Conservation (phyloP, 192 early-diverging fungal species). For the Diversispora eburnea region DNA sequence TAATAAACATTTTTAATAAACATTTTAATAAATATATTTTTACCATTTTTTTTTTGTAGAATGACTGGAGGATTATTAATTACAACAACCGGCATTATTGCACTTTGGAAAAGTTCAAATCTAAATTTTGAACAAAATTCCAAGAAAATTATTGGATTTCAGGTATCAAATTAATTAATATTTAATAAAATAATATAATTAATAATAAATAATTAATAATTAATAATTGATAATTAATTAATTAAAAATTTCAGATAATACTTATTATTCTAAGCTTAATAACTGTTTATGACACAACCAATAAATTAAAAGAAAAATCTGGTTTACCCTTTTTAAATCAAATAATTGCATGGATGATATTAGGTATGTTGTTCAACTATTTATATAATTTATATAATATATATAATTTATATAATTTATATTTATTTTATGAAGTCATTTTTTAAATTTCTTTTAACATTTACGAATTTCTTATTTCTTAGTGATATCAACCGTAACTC, state of each 20-base stretch:
- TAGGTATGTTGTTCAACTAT: slow-evolving; percentile 44
- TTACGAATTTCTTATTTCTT: too few relatives aligned
- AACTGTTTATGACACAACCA: slow-evolving; percentile 61
- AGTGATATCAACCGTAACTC: slow-evolving; percentile 45
- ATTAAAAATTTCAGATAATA: slow-evolving; percentile 34
- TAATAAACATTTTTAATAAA: background rate
- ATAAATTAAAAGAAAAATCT: slow-evolving; percentile 50
- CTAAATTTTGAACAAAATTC: background rate
- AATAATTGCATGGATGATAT: slow-evolving; percentile 58
- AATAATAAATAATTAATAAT: background rate
- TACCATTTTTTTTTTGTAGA: slow-evolving; percentile 26
- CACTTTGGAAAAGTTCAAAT: background rate
- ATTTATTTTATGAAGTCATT: slow-evolving; percentile 36
- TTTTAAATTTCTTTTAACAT: too few relatives aligned
- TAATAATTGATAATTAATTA: background rate
- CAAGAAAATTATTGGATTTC: background rate
- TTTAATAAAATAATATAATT: too few relatives aligned
- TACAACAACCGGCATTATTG: slow-evolving; percentile 29
- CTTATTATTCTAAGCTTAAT: slow-evolving; percentile 54
- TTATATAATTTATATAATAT: background rate
- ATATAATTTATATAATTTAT: background rate
- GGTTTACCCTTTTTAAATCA: slow-evolving; percentile 72
- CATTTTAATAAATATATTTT: too few relatives aligned
- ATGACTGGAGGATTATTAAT: slow-evolving; percentile 44
- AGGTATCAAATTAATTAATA: background rate